Percentiles rank a stretch among this genome's conserved stretches.
These are phyloP conservation scores for Thinopyrum elongatum DNA, from an alignment of 176 grass and related monocot species.

Conservation along the genomic window DNA sequence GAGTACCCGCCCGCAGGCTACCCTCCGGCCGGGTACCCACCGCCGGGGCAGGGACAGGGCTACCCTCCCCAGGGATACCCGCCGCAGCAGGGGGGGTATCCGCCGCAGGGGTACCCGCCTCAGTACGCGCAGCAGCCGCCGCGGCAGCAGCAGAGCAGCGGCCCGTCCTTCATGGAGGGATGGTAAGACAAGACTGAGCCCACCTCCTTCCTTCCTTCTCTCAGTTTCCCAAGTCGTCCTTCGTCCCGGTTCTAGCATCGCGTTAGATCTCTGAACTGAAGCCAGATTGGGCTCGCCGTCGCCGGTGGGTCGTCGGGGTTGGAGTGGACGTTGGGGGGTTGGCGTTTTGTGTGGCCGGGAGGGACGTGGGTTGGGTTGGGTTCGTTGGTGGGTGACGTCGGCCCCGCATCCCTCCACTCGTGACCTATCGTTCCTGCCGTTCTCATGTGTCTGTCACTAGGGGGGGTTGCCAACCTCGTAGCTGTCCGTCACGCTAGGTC, in stretches of 20 bases:
- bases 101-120: constrained; percentile 51
- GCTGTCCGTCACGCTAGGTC: not conserved
- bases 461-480: not conserved
- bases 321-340: not conserved
- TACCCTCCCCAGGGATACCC: constrained; percentile 36
- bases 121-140: constrained; percentile 53
- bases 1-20: constrained; percentile 56
- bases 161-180: constrained; percentile 64
- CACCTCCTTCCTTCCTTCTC: not conserved
- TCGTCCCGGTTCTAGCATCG: not conserved
- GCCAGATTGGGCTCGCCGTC: not conserved
- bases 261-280: not conserved
- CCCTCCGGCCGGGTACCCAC: constrained; percentile 46
- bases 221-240: not conserved
- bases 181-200: constrained; percentile 31
- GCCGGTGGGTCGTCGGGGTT: not conserved
- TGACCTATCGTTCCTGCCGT: not conserved
- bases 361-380: not conserved
- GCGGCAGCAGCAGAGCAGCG: constrained; percentile 47
- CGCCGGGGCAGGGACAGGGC: constrained; percentile 28
- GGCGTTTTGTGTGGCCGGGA: not conserved
- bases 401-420: not conserved
- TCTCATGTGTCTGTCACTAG: not conserved
- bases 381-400: not conserved
- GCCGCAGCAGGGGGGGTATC: not conserved